Percentiles rank a stretch among this genome's conserved stretches.
Conservation (phyloP, 495 filamentous ascomycete genomes). For the Penicillium roqueforti region DNA sequence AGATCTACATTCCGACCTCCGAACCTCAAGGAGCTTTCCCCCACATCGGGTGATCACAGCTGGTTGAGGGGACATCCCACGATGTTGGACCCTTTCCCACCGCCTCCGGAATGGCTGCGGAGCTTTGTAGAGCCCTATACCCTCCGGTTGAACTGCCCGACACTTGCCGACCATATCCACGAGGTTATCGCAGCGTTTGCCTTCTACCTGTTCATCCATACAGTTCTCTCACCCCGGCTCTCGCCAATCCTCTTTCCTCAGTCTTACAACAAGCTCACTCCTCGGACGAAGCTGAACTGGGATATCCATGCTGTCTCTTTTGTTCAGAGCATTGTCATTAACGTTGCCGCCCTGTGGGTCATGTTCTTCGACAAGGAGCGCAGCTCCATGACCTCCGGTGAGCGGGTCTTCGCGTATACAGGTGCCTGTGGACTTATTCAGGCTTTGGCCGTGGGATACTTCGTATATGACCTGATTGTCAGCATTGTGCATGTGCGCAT, state of each 20-base stretch:
- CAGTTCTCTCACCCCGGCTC: slow-evolving; percentile 67
- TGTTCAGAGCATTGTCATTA: slow-evolving; percentile 80
- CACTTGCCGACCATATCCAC: slow-evolving; percentile 81
- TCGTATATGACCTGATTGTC: slow-evolving; percentile 84
- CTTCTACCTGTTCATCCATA: slow-evolving; percentile 74
- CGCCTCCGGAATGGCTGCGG: slow-evolving; percentile 42
- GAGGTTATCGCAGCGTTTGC: slow-evolving; percentile 72
- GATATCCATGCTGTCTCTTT: slow-evolving; percentile 94
- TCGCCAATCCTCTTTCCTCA: slow-evolving; percentile 66
- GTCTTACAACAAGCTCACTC: slow-evolving; percentile 62
- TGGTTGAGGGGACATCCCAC: slow-evolving; percentile 18
- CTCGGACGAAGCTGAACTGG: slow-evolving; percentile 81
- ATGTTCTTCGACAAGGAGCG: slow-evolving; percentile 78
- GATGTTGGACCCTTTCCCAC: slow-evolving; percentile 50
- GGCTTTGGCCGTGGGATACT: slow-evolving; percentile 87
- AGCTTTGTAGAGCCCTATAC: slow-evolving; percentile 42
- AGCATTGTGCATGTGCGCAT: slow-evolving; percentile 66
- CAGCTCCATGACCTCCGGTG: slow-evolving; percentile 60
- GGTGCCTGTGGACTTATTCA: slow-evolving; percentile 77
- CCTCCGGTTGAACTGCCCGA: slow-evolving; percentile 54
- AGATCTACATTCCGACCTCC: slow-evolving; percentile 10
- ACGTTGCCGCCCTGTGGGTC: slow-evolving; percentile 71
- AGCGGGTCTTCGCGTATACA: slow-evolving; percentile 89
- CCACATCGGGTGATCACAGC: slow-evolving; percentile 20
- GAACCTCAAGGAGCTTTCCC: slow-evolving; percentile 12